phyloP scores from a whole-genome alignment of 345 rosid species.

The Eucalyptus brandiana region DNA sequence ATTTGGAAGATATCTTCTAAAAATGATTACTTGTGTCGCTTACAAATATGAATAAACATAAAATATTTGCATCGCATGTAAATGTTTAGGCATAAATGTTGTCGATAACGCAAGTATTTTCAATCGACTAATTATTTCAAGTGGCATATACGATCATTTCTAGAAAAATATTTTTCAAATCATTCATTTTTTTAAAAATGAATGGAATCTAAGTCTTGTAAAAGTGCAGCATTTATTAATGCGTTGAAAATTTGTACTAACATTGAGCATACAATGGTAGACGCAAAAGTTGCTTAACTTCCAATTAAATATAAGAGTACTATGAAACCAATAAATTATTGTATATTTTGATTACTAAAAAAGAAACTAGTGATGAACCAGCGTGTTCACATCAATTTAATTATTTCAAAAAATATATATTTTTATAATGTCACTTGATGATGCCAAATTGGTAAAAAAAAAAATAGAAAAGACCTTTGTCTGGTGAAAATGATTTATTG shows the following conservation, averaged over 20 bases:
- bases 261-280: background rate
- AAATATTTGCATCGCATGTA: too few species aligned
- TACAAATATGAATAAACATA: too few species aligned
- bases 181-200: too few species aligned
- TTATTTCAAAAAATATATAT: background rate
- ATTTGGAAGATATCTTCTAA: too few species aligned
- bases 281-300: background rate
- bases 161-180: too few species aligned
- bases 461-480: background rate
- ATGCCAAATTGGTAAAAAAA: background rate
- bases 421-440: background rate
- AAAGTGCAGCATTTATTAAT: background rate
- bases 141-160: too few species aligned
- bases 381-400: background rate
- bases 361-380: background rate
- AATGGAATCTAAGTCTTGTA: background rate
- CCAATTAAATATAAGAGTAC: background rate
- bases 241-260: background rate
- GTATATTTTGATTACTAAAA: background rate
- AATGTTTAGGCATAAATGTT: too few species aligned
- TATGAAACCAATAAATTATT: background rate
- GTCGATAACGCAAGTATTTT: too few species aligned
- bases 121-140: too few species aligned
- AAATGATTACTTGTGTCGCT: too few species aligned
- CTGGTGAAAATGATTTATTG: background rate